A percentile compares a stretch with the other conserved stretches of the same genome.
phyloP scores from a whole-genome alignment of 176 grass and related monocot genomes.

The Coix lacrymajobi region DNA sequence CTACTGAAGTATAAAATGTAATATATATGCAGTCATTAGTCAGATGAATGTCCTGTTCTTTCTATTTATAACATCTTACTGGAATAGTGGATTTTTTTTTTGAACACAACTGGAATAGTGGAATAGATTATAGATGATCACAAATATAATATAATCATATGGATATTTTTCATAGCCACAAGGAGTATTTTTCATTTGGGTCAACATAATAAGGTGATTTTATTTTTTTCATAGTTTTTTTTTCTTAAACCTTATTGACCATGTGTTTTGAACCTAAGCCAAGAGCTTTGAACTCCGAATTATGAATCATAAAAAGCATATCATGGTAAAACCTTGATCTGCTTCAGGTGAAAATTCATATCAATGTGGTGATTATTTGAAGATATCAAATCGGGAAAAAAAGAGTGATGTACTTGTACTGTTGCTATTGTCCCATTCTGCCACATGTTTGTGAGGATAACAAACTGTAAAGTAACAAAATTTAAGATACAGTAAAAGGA shows the following conservation, averaged over 20 bases:
- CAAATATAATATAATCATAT: no score
- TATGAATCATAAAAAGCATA: not conserved
- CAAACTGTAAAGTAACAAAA: not conserved
- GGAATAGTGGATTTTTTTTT: no score
- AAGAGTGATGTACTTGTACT: not conserved
- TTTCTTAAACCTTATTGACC: not conserved
- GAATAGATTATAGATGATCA: not conserved
- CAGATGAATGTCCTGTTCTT: not conserved
- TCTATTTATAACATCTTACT: constrained; percentile 12
- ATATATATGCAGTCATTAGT: not conserved
- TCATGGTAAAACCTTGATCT: not conserved
- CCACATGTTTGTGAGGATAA: not conserved
- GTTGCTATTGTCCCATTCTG: not conserved
- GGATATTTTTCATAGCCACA: not conserved
- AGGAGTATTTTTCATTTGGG: not conserved
- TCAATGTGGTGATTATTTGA: not conserved
- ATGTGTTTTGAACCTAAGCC: not conserved
- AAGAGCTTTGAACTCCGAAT: not conserved
- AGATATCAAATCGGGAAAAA: not conserved
- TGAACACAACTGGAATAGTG: no score
- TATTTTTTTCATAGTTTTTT: not conserved
- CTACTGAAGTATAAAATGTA: not conserved
- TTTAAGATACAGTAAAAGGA: not conserved
- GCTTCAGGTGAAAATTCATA: not conserved
- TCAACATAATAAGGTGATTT: not conserved